These are phyloP conservation scores for Aspergillus taichungensis DNA, from an alignment of 495 filamentous ascomycete genomes.

Conservation along the genomic window DNA sequence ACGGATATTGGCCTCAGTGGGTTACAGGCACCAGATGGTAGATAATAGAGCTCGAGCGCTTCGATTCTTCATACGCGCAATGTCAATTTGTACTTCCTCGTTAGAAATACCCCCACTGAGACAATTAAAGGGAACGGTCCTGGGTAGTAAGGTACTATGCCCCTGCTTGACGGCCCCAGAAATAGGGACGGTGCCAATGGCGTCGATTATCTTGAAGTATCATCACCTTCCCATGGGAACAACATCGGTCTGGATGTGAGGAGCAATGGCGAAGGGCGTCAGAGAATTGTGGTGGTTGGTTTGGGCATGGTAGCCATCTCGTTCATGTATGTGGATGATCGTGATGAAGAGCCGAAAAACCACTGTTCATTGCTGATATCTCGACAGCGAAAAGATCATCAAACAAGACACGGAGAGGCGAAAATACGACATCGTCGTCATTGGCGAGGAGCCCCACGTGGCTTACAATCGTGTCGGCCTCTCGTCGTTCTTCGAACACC, in stretches of 20 bases:
- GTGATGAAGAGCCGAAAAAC: not conserved
- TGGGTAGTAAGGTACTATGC: conserved; percentile 15
- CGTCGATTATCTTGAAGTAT: conserved; percentile 7
- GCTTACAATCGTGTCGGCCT: conserved; percentile 97
- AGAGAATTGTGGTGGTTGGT: conserved; percentile 78
- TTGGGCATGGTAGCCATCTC: conserved; percentile 94
- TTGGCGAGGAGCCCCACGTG: conserved; percentile 86
- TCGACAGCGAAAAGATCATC: conserved; percentile 71
- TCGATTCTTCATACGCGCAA: too few species aligned
- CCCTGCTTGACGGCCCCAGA: conserved; percentile 25
- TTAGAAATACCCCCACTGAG: too few species aligned
- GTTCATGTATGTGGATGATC: conserved; percentile 61
- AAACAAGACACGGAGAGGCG: conserved; percentile 71
- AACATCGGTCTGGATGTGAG: not conserved
- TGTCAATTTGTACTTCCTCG: not conserved
- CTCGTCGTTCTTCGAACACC: conserved; percentile 86
- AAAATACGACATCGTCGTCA: conserved; percentile 79
- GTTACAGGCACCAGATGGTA: too few species aligned
- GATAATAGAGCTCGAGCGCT: too few species aligned
- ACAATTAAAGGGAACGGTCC: not conserved
- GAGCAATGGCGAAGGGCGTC: conserved; percentile 26
- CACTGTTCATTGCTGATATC: not conserved
- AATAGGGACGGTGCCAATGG: conserved; percentile 21
- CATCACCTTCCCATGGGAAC: conserved; percentile 1
- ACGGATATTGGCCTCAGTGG: too few species aligned